Evolutionary conservation across 2,329 filamentous ascomycete species (phyloP).

Genomic region (Escovopsis sp.): DNA sequence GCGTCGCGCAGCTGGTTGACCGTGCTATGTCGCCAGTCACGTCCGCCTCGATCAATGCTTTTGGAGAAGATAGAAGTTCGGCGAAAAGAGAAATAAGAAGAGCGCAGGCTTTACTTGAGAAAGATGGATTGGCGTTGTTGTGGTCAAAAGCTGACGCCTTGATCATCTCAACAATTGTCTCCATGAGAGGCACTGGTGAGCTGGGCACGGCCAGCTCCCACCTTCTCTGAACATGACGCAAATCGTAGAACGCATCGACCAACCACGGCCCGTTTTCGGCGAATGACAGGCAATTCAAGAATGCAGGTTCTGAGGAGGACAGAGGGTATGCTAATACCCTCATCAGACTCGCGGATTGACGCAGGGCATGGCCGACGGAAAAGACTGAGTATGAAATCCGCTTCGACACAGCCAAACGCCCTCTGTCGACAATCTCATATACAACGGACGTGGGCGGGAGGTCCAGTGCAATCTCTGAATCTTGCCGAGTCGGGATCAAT

Average conservation of each 20-base stretch:
- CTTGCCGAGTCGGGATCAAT: constrained; percentile 12
- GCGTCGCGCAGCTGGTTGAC: constrained; percentile 20
- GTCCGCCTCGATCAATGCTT: constrained; percentile 15
- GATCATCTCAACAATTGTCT: constrained; percentile 20
- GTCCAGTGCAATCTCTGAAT: constrained; percentile 13
- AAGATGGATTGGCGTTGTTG: constrained; percentile 7
- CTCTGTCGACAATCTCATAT: constrained; percentile 17
- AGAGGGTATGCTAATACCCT: constrained; percentile 27
- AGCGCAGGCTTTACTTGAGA: constrained; percentile 21
- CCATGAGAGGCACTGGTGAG: constrained; percentile 21
- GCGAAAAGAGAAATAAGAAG: constrained; percentile 27
- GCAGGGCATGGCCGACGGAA: constrained; percentile 27
- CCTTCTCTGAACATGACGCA: constrained; percentile 24
- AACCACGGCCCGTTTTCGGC: constrained; percentile 31
- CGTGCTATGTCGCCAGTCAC: constrained; percentile 14
- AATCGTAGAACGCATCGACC: constrained; percentile 30
- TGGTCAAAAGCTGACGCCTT: constrained; percentile 9
- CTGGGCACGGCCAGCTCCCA: constrained; percentile 18
- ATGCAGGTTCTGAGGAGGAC: constrained; percentile 17
- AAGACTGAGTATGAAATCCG: constrained; percentile 25
- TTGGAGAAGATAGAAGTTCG: constrained; percentile 21
- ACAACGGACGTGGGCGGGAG: constrained; percentile 26
- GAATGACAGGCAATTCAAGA: constrained; percentile 18
- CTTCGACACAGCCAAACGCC: constrained; percentile 10
- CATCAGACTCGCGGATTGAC: constrained; percentile 29